These are phyloP conservation scores for Alternaria burnsii DNA, from an alignment of 2,329 filamentous ascomycete genomes.

Conservation along the genomic window DNA sequence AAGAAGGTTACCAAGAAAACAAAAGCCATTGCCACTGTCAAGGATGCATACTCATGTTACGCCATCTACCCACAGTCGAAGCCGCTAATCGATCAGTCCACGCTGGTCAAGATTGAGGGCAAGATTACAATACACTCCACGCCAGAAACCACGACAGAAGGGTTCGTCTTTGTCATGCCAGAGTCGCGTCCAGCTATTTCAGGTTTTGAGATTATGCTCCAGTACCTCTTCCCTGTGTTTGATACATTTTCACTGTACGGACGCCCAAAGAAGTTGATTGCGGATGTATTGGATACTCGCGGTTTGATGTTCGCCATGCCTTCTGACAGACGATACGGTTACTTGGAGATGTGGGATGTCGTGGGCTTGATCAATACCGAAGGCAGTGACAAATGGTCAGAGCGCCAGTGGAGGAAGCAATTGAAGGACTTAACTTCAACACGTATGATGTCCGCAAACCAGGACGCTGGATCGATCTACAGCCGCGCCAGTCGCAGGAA, in stretches of 20 bases:
- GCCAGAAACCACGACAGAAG: conserved; percentile 80
- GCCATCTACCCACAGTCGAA: conserved; percentile 96
- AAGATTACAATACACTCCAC: conserved; percentile 85
- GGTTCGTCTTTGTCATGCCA: conserved; percentile 98
- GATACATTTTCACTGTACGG: conserved; percentile 94
- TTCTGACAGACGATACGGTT: conserved; percentile 84
- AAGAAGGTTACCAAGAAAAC: conserved; percentile 92
- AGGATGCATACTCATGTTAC: conserved; percentile 89
- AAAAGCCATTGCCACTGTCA: conserved; percentile 88
- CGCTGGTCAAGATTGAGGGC: conserved; percentile 91
- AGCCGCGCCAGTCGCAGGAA: conserved; percentile 53
- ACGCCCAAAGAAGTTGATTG: conserved; percentile 83
- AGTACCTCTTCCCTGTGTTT: conserved; percentile 91
- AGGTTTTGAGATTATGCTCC: conserved; percentile 94
- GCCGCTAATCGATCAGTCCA: conserved; percentile 91
- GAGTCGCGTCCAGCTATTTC: conserved; percentile 90
- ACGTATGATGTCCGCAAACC: conserved; percentile 67
- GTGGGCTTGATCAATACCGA: conserved; percentile 79
- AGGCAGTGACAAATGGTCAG: conserved; percentile 79
- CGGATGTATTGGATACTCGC: conserved; percentile 83
- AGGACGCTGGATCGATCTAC: conserved; percentile 49
- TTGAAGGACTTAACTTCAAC: conserved; percentile 87
- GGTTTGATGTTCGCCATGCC: conserved; percentile 99
- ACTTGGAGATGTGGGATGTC: conserved; percentile 88
- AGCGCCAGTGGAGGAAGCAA: conserved; percentile 87